A percentile compares a stretch with the other conserved stretches of the same genome.
Evolutionary conservation across 768 basidiomycete species (phyloP).

Genomic region (Chalciporus piperatus): DNA sequence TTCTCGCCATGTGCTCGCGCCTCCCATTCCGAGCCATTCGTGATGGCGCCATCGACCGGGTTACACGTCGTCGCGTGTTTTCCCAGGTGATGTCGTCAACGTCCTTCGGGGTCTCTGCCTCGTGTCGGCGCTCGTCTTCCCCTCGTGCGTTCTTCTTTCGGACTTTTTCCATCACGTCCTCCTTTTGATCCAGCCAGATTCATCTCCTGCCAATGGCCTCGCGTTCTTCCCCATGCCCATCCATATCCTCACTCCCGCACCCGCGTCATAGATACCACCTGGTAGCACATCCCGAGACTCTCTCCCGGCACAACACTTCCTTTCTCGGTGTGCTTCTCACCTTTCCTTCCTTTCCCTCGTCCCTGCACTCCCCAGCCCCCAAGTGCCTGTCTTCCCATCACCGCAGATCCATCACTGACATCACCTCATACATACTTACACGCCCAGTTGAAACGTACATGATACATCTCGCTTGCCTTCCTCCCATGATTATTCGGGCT

Average conservation of each 20-base stretch:
- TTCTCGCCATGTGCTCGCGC: too few relatives aligned
- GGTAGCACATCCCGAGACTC: constrained; percentile 1
- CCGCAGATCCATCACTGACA: constrained; percentile 23
- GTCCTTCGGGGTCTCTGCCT: constrained; percentile 23
- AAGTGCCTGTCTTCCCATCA: constrained; percentile 9
- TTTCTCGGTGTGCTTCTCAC: not conserved
- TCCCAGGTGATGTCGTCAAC: constrained; percentile 19
- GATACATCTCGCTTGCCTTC: constrained; percentile 1
- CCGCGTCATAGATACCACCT: constrained; percentile 19
- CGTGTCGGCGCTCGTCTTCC: constrained; percentile 29
- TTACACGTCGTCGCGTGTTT: constrained; percentile 12
- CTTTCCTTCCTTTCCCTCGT: not conserved
- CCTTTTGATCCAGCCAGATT: not conserved
- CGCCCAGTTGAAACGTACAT: not conserved
- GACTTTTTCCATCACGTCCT: not conserved
- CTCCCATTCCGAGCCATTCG: too few relatives aligned
- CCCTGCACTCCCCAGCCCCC: not conserved
- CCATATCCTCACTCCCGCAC: constrained; percentile 1
- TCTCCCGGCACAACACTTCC: not conserved
- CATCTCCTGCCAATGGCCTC: not conserved
- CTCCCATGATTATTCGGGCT: not conserved
- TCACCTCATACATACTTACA: constrained; percentile 3
- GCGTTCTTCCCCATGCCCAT: not conserved
- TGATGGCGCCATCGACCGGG: not conserved
- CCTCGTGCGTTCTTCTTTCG: constrained; percentile 10